phyloP scores from a whole-genome alignment of 2,329 filamentous ascomycete species.

The Alternaria triticina region DNA sequence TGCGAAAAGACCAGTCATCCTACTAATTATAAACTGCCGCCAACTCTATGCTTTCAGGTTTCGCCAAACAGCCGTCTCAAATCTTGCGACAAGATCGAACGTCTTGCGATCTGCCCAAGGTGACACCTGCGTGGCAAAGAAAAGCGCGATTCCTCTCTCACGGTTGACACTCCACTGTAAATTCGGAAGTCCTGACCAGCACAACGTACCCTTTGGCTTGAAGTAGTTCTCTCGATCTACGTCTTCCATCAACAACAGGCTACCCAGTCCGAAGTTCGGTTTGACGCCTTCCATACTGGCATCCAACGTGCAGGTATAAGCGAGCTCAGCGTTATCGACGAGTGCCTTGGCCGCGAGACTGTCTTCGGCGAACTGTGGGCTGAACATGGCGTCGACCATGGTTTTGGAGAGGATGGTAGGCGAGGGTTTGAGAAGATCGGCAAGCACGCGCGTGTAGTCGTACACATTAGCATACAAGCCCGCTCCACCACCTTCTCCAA shows the following conservation, averaged over 20 bases:
- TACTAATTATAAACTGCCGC: not conserved
- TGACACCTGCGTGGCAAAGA: conserved; percentile 33
- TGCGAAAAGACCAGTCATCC: not conserved
- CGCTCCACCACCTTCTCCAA: conserved; percentile 25
- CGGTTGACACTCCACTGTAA: conserved; percentile 31
- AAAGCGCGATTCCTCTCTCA: conserved; percentile 25
- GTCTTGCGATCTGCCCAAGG: conserved; percentile 27
- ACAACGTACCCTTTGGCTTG: conserved; percentile 28
- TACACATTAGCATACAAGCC: conserved; percentile 26
- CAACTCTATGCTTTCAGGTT: not conserved
- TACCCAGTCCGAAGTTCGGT: conserved; percentile 24
- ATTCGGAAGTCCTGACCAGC: conserved; percentile 33
- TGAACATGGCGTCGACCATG: conserved; percentile 30
- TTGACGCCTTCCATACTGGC: conserved; percentile 17
- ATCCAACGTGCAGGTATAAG: conserved; percentile 13
- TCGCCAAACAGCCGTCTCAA: conserved; percentile 33
- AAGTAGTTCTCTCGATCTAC: conserved; percentile 21
- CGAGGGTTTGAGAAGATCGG: conserved; percentile 23
- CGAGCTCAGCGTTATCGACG: conserved; percentile 31
- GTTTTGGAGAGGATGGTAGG: conserved; percentile 23
- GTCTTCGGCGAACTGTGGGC: conserved; percentile 32
- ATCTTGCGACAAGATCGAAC: conserved; percentile 19
- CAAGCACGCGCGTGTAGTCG: conserved; percentile 33
- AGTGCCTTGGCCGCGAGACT: conserved; percentile 20
- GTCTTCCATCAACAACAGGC: conserved; percentile 25